These are phyloP conservation scores for Przewalskia tangutica DNA, from an alignment of 257 asterid species.

Conservation along the genomic window DNA sequence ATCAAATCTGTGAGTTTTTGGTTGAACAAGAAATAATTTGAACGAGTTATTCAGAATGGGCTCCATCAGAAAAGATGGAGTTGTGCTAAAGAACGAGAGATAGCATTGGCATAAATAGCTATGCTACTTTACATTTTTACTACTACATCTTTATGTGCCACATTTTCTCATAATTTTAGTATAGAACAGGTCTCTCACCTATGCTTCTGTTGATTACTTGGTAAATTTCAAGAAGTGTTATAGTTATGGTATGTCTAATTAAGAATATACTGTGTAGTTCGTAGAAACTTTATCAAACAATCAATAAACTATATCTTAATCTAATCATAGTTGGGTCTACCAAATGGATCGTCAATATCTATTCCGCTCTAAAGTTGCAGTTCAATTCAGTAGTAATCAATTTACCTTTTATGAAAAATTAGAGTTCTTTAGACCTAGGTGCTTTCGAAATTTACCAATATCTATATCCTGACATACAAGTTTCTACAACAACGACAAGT, in stretches of 20 bases:
- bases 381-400: not conserved
- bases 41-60: not conserved
- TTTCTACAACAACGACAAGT: not conserved
- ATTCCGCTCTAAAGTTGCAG: not conserved
- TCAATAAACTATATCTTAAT: not conserved
- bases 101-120: not conserved
- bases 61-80: not conserved
- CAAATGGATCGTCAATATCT: not conserved
- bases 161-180: not conserved
- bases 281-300: not conserved
- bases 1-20: not conserved
- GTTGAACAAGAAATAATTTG: not conserved
- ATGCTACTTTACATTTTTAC: not conserved
- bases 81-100: not conserved
- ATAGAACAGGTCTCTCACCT: not conserved
- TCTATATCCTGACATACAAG: not conserved
- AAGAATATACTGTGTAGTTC: not conserved
- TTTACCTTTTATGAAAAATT: not conserved
- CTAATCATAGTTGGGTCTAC: not conserved
- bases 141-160: not conserved
- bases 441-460: not conserved
- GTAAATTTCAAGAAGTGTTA: not conserved
- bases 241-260: not conserved
- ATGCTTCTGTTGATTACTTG: not conserved
- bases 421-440: not conserved